Conservation (phyloP, 2,329 filamentous ascomycete species). For the Venturia effusa region DNA sequence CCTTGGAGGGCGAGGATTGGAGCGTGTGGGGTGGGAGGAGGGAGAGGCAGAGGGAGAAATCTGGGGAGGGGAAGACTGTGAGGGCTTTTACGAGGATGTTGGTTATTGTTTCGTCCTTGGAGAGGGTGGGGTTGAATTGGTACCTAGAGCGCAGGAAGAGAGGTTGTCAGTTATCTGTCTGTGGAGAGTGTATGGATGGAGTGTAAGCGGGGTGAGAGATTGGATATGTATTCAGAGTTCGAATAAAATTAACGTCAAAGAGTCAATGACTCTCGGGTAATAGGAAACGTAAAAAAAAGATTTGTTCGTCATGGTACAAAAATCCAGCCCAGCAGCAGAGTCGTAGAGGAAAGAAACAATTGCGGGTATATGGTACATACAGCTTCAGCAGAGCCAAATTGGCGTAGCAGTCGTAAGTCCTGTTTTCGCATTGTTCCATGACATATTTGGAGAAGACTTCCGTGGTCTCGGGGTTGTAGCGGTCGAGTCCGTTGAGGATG, state of each 20-base stretch:
- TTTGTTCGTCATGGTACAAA: slow-evolving; percentile 57
- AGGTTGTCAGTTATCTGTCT: slow-evolving; percentile 9
- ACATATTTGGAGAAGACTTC: slow-evolving; percentile 90
- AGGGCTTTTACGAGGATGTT: slow-evolving; percentile 98
- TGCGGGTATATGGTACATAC: slow-evolving; percentile 49
- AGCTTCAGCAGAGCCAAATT: slow-evolving; percentile 94
- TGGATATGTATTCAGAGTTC: slow-evolving; percentile 52
- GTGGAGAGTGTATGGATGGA: background rate
- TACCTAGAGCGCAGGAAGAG: slow-evolving; percentile 50
- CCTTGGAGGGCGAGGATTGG: slow-evolving; percentile 44
- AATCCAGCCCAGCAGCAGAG: slow-evolving; percentile 4
- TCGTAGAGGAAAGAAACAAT: slow-evolving; percentile 11
- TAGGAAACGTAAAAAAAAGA: slow-evolving; percentile 84
- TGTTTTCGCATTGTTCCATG: slow-evolving; percentile 84
- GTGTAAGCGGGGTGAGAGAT: slow-evolving; percentile 12
- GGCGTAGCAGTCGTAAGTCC: slow-evolving; percentile 91
- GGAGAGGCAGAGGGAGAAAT: slow-evolving; percentile 89
- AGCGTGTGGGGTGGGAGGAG: slow-evolving; percentile 81
- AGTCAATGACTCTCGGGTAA: slow-evolving; percentile 68
- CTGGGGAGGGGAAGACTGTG: slow-evolving; percentile 90
- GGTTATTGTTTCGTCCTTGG: slow-evolving; percentile 93
- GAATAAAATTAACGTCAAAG: slow-evolving; percentile 64
- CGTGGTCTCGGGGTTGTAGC: slow-evolving; percentile 97
- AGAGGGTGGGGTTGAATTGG: slow-evolving; percentile 98
- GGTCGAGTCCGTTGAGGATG: slow-evolving; percentile 94